Base-by-base conservation (phyloP, 2,329 filamentous ascomycete genomes). In the Curvularia spicifera region DNA sequence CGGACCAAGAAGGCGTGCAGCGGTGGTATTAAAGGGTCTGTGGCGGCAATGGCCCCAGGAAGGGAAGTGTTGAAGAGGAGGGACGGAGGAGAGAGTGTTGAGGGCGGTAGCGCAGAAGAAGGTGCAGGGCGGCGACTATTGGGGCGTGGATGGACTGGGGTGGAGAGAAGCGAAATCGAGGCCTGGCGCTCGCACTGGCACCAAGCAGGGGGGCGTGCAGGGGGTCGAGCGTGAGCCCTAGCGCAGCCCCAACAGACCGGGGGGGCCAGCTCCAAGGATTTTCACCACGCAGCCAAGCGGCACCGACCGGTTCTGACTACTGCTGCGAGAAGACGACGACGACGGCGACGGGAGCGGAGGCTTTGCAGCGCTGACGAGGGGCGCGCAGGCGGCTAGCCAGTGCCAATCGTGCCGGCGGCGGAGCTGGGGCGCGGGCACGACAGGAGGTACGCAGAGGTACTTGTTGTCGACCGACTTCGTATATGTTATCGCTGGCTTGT, bases 11-110 rank as follows among this genome's bases (percentile, higher is more conserved):
- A 18, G 60, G 60, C 63, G 57, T 52, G 67, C 61, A 57, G 18
- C 18, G 18, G 57, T 64, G 63, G 60, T 62, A 60, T 68, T 71
- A 71, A 70, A 71, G 70, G 67, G 62, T 56, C 59, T 67, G 37
- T 71, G 70, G 72, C 74, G 70, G 67, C 71, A 69, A 68, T 67
- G 65, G 73, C 71, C 71, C 71, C 65, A 64, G 67, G 64, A 64
- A 66, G 58, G 67, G 59, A 67, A 66, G 58, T 65, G 66, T 60
- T 67, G 67, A 67, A 63, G 67, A 65, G 60, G 56, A 65, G 62
- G 60, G 59, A 63, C 51, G 60, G 60, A 57, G 63, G 53, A 62
- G 63, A 67, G 63, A 67, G 65, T 74, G 71, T 74, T 74, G 73
- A 70, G 73, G 65, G 64, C 66, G 66, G 68, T 71, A 68, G 71